These are phyloP conservation scores for Aspergillus sp. DNA, from an alignment of 2,329 filamentous ascomycete species.

Conservation along the genomic window DNA sequence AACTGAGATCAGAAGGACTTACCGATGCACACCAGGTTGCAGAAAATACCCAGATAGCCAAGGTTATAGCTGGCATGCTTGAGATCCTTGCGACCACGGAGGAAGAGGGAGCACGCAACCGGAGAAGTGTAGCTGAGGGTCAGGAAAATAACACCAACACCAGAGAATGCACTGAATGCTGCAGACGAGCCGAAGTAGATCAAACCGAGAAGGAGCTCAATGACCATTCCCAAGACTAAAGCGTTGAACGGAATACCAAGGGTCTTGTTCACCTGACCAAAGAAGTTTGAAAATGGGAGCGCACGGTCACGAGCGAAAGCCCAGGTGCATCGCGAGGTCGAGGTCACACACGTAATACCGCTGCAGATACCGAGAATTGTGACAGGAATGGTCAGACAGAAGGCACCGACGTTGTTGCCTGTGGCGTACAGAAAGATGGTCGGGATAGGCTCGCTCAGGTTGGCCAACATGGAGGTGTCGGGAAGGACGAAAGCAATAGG, in stretches of 20 bases:
- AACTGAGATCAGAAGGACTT: constrained; percentile 23
- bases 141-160: constrained; percentile 69
- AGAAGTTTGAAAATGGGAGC: constrained; percentile 59
- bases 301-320: constrained; percentile 66
- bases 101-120: constrained; percentile 53
- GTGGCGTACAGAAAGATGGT: constrained; percentile 66
- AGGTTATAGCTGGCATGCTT: constrained; percentile 41
- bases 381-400: constrained; percentile 59
- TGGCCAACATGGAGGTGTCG: constrained; percentile 53
- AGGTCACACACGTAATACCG: constrained; percentile 62
- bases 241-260: constrained; percentile 63
- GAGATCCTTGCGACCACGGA: constrained; percentile 53
- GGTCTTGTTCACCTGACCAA: constrained; percentile 54
- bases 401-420: constrained; percentile 61
- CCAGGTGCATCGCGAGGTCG: constrained; percentile 62
- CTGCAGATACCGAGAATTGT: constrained; percentile 66
- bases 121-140: constrained; percentile 62
- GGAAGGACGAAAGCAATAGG: constrained; percentile 68
- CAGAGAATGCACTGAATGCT: constrained; percentile 73
- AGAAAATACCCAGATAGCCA: constrained; percentile 52
- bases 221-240: constrained; percentile 56
- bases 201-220: constrained; percentile 63
- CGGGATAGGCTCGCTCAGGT: constrained; percentile 64
- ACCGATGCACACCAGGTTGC: constrained; percentile 59
- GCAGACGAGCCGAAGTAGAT: constrained; percentile 73